Conservation (phyloP, 306 rosid genomes). For the Cucurbita pepo region DNA sequence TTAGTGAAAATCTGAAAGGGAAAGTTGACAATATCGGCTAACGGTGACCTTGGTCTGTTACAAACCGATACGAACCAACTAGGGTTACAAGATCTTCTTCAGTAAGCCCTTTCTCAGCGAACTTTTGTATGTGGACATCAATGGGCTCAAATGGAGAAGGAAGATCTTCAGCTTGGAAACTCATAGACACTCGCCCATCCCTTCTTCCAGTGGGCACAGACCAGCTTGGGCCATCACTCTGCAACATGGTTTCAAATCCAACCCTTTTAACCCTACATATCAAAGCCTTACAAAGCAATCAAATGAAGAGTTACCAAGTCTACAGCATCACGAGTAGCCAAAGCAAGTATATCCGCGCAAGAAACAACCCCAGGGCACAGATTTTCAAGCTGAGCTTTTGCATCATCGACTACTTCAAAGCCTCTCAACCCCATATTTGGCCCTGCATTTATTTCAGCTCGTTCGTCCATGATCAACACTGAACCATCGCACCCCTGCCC, state of each 20-base stretch:
- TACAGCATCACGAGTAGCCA: constrained; percentile 64
- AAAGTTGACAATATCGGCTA: no score
- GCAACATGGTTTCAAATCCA: neutral
- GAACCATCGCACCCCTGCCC: constrained; percentile 58
- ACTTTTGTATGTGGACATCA: constrained; percentile 38
- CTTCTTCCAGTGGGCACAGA: constrained; percentile 48
- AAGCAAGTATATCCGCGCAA: constrained; percentile 51
- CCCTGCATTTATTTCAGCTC: constrained; percentile 35
- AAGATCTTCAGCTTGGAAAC: constrained; percentile 34
- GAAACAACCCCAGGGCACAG: constrained; percentile 56
- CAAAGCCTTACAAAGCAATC: no score
- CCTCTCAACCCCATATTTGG: constrained; percentile 54
- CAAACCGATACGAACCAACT: constrained; percentile 21
- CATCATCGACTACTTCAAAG: constrained; percentile 61
- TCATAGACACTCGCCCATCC: constrained; percentile 42
- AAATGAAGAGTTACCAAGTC: constrained; percentile 23
- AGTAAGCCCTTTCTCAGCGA: constrained; percentile 53
- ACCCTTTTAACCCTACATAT: no score
- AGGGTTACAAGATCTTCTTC: constrained; percentile 60
- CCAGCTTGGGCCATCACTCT: constrained; percentile 74
- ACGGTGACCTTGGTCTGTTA: no score
- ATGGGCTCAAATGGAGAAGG: constrained; percentile 75
- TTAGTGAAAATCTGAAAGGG: no score
- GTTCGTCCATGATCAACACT: constrained; percentile 23
- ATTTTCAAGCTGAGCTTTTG: constrained; percentile 45